Base-by-base conservation (phyloP, 306 rosid species). In the Pueraria montana region DNA sequence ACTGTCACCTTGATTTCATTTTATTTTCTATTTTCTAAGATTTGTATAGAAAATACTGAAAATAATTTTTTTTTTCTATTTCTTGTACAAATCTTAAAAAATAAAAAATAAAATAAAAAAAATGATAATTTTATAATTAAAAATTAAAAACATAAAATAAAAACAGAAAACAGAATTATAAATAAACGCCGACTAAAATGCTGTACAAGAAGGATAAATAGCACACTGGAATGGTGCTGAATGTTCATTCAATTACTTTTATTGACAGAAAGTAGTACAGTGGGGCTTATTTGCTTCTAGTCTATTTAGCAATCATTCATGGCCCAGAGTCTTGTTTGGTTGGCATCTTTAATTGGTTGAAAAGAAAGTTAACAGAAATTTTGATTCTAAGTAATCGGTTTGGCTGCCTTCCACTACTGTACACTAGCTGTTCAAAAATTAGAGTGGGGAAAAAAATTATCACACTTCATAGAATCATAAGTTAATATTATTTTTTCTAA, bases 241-340 rank as follows among this genome's bases (percentile, higher is more conserved):
- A 18, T 67, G 17, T 68, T 68, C 14, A 68, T 68, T 42, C 74
- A 18, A 18, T 17, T 18, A 67, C 21, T 18, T 71, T 46, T 71
- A 46, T 24, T 6, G 14, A 13, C 21, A 46, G 55, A 43, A 83
- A 68, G 66, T 49, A 76, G 86, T 12, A 38, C 7, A n/a, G 32
- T 75, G 68, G 77, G 45, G 13, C 49, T 52, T 11, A 50, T 30
- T 18, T 40, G 77, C 40, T 26, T 59, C 46, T 80, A 80, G 80
- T 87, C 85, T 45, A 24, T 7, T n/a, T 55, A 65, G 78, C 69
- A 76, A 80, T 87, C 78, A 87, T 83, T 70, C 52, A 80, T 76
- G 67, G 24, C 11, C 0, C 30, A 68, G 26, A 58, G 76, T 76
- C 77, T 73, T 6, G 30, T 80, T 87, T 87, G 84, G 86, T 12